Evolutionary conservation across 306 rosid species (phyloP).

Genomic region (Vicia sativa): DNA sequence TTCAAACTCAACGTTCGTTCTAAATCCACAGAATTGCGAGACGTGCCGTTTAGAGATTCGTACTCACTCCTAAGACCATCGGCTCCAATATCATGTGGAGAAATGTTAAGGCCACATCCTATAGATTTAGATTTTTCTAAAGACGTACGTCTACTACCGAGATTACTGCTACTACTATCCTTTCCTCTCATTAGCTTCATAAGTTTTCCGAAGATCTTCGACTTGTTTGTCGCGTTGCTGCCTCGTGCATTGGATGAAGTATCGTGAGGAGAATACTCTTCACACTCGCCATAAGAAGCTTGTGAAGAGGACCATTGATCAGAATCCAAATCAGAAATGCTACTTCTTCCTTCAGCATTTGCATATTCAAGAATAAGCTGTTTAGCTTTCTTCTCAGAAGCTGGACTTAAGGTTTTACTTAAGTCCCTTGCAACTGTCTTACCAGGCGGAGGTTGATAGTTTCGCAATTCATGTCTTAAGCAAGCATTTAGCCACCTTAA

Average conservation of each 20-base stretch:
- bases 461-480: conserved; percentile 74
- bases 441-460: conserved; percentile 68
- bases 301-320: conserved; percentile 80
- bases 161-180: conserved; percentile 40
- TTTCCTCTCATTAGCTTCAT: conserved; percentile 62
- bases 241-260: conserved; percentile 47
- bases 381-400: conserved; percentile 86
- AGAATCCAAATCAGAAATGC: conserved; percentile 59
- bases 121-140: conserved; percentile 45
- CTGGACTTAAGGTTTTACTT: conserved; percentile 72
- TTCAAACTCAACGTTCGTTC: conserved; percentile 37
- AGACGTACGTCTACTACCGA: conserved; percentile 29
- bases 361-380: conserved; percentile 86
- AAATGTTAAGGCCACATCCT: conserved; percentile 41
- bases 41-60: conserved; percentile 39
- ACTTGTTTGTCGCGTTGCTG: conserved; percentile 43
- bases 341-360: conserved; percentile 50
- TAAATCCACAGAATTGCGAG: conserved; percentile 50
- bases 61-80: conserved; percentile 45
- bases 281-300: conserved; percentile 60
- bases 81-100: conserved; percentile 40
- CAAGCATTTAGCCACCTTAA: conserved; percentile 94
- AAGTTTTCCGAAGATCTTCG: conserved; percentile 60
- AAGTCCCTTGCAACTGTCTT: conserved; percentile 83
- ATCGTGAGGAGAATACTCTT: conserved; percentile 52